Evolutionary conservation across 2,329 filamentous ascomycete species (phyloP).

Genomic region (Colletotrichum sp.): DNA sequence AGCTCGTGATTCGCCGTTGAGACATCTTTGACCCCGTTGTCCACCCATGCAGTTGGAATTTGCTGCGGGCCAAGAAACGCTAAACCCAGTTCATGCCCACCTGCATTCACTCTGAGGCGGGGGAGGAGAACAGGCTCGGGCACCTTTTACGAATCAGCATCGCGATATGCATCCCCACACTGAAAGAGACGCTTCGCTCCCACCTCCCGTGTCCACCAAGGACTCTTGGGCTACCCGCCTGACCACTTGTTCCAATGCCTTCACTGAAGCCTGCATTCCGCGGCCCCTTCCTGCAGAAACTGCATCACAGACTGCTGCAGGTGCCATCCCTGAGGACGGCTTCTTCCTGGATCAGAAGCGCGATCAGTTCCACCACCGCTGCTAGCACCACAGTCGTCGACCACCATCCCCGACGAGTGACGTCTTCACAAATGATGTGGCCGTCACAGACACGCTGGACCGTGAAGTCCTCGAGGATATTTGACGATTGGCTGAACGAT

Average conservation of each 20-base stretch:
- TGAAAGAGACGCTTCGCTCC: background rate
- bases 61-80: conserved; percentile 7
- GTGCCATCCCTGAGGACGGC: background rate
- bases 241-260: background rate
- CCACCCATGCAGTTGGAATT: conserved; percentile 11
- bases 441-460: background rate
- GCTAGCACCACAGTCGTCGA: background rate
- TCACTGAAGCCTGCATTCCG: background rate
- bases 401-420: background rate
- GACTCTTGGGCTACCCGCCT: background rate
- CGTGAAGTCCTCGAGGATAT: background rate
- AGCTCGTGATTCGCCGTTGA: background rate
- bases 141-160: conserved; percentile 6
- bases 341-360: background rate
- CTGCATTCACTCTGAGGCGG: conserved; percentile 5
- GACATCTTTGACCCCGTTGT: background rate
- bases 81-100: conserved; percentile 7
- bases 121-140: background rate
- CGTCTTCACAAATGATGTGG: background rate
- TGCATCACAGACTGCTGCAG: conserved; percentile 6
- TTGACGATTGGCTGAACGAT: background rate
- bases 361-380: background rate
- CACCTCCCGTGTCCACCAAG: background rate
- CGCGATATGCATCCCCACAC: conserved; percentile 9
- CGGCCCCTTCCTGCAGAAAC: conserved; percentile 2